Percentiles rank a stretch among this genome's conserved stretches.
Evolutionary conservation across 805 yeast genomes (phyloP).

Genomic region (Nakazawaea ishiwadae): DNA sequence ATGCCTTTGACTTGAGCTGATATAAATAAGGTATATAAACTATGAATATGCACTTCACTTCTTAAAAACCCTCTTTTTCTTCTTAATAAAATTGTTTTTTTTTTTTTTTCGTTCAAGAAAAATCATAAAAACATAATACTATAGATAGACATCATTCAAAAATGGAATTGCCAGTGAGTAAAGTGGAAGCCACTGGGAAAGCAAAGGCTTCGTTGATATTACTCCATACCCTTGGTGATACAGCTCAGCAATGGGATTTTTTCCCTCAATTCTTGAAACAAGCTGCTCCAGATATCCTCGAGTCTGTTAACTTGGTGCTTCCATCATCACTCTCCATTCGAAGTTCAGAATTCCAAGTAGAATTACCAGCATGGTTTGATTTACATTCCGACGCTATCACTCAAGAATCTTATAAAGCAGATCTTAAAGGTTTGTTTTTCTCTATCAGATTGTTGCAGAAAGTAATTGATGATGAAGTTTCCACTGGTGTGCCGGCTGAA

Average conservation of each 20-base stretch:
- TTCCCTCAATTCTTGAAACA: not conserved
- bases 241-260: not conserved
- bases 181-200: not conserved
- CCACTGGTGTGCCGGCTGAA: no score
- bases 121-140: no score
- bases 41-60: not conserved
- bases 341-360: not conserved
- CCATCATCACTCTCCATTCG: not conserved
- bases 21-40: not conserved
- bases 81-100: no score
- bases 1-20: constrained; percentile 34
- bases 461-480: no score
- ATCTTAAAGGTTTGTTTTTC: no score
- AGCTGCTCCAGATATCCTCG: not conserved
- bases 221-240: not conserved
- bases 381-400: no score
- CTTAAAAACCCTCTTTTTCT: not conserved
- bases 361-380: not conserved
- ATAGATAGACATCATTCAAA: not conserved
- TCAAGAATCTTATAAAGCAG: no score
- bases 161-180: not conserved
- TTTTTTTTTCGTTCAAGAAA: not conserved
- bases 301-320: not conserved
- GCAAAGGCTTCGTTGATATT: not conserved
- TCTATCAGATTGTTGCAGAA: no score